Percentiles rank a stretch among this genome's conserved stretches.
phyloP scores from a whole-genome alignment of 352 stramenopile species.

The Phytophthora sp. region DNA sequence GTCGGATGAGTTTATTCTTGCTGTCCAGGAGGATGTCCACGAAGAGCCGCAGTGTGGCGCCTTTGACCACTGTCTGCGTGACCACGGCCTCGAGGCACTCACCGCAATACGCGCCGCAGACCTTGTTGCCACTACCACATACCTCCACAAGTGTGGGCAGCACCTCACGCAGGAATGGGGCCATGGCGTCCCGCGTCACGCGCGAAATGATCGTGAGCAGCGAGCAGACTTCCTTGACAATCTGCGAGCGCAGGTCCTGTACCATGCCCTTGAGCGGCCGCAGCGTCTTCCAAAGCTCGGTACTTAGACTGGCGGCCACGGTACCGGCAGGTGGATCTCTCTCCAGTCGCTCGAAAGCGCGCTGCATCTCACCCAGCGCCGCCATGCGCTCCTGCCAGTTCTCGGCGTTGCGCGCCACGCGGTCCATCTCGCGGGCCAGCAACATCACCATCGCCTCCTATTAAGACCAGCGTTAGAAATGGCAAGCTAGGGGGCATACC shows the following conservation, averaged over 20 bases:
- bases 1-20: constrained; percentile 85
- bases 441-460: constrained; percentile 44
- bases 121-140: constrained; percentile 83
- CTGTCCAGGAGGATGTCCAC: constrained; percentile 76
- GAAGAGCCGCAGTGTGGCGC: constrained; percentile 73
- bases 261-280: constrained; percentile 77
- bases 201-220: constrained; percentile 66
- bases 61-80: constrained; percentile 73
- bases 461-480: constrained; percentile 4
- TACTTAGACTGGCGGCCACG: constrained; percentile 43
- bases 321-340: constrained; percentile 31
- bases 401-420: constrained; percentile 73
- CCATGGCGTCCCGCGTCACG: constrained; percentile 80
- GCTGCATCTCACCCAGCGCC: constrained; percentile 70
- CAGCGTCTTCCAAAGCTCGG: constrained; percentile 75
- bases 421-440: constrained; percentile 76
- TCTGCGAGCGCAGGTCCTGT: constrained; percentile 83
- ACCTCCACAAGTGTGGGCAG: constrained; percentile 80
- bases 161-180: constrained; percentile 74
- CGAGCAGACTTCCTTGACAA: constrained; percentile 84
- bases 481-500: neutral
- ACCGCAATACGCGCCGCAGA: constrained; percentile 80
- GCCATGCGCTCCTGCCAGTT: constrained; percentile 85
- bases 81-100: constrained; percentile 79
- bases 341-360: constrained; percentile 69